Evolutionary conservation across 768 basidiomycete genomes (phyloP), one percentile per base, ranked within the genome.

Genomic region (Holtermanniella nyarrowii): DNA sequence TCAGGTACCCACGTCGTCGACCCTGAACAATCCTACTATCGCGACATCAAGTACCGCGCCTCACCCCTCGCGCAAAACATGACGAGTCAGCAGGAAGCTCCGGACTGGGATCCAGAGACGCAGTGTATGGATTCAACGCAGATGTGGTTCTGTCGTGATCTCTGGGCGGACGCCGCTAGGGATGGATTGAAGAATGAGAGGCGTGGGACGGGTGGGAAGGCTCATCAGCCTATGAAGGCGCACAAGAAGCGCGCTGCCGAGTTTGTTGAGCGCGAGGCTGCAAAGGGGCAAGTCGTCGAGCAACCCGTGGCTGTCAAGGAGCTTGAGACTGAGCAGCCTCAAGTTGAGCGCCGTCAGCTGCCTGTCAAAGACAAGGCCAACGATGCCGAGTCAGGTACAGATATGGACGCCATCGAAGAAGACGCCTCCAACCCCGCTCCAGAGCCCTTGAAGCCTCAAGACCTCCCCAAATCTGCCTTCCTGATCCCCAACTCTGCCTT

Each of bases 1-100:
- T 85, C 89, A 0, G 95, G 95, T 4, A 91, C 89, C 0, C 95
- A 97, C 69, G 83, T 99, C 65, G 83, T 99, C 57, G 95, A 99
- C 67, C 95, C 95, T 11, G 79, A 79, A 26, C 91, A 96, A 70
- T 86, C 89, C 0, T 99, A 97, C 76, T 99, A 99, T 76, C 82
- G 82, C 40, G 87, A 86, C 41, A 78, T 99, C 59, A 65, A 65
- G 0, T 99, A 99, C 70, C 85, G 90, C 44, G 79, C 87, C 1
- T 89, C 88, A 3, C 74, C 73, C 7, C 81, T 88, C 59, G 85
- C 80, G 68, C 85, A 88, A 66, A 96, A 97, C 61, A 73, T 86
- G 26, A 69, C 70, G 1, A 68, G 62, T 5, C 84, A 81, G 52
- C 75, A 72, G 20, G 65, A 76, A 39, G 73, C 77, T 1, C 79